Conservation (phyloP, 1,139 yeast species). For the Pneumocystis sp. region DNA sequence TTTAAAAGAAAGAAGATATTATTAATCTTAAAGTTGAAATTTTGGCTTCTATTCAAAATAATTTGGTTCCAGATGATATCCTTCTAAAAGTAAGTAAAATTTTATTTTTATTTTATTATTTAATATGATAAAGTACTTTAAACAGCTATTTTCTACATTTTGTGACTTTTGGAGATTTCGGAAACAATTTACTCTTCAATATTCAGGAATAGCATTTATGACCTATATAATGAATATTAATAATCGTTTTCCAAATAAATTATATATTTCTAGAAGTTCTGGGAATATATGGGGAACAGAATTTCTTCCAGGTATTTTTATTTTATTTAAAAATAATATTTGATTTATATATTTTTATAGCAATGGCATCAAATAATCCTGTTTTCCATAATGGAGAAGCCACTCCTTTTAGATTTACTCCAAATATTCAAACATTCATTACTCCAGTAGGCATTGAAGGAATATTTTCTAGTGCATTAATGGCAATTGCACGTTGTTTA, state of each 20-base stretch:
- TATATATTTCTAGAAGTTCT: slow-evolving; percentile 62
- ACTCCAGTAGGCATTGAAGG: slow-evolving; percentile 93
- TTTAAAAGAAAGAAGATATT: slow-evolving; percentile 68
- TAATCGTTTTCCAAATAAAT: slow-evolving; percentile 86
- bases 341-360: slow-evolving; percentile 18
- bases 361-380: slow-evolving; percentile 42
- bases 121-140: slow-evolving; percentile 26
- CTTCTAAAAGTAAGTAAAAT: slow-evolving; percentile 38
- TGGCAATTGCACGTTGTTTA: slow-evolving; percentile 75
- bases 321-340: slow-evolving; percentile 18
- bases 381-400: slow-evolving; percentile 85
- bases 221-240: slow-evolving; percentile 92
- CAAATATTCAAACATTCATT: slow-evolving; percentile 82
- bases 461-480: slow-evolving; percentile 66
- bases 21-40: slow-evolving; percentile 83
- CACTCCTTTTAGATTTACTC: slow-evolving; percentile 93
- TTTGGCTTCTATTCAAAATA: slow-evolving; percentile 71
- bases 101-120: slow-evolving; percentile 16
- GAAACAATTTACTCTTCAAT: slow-evolving; percentile 86
- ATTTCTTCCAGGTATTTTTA: slow-evolving; percentile 69
- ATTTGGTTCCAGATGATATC: slow-evolving; percentile 73
- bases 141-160: slow-evolving; percentile 54
- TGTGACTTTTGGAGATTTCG: slow-evolving; percentile 97
- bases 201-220: slow-evolving; percentile 87
- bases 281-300: slow-evolving; percentile 93